Evolutionary conservation across 2,329 filamentous ascomycete genomes (phyloP).

Genomic region (Simplicillium sp.): DNA sequence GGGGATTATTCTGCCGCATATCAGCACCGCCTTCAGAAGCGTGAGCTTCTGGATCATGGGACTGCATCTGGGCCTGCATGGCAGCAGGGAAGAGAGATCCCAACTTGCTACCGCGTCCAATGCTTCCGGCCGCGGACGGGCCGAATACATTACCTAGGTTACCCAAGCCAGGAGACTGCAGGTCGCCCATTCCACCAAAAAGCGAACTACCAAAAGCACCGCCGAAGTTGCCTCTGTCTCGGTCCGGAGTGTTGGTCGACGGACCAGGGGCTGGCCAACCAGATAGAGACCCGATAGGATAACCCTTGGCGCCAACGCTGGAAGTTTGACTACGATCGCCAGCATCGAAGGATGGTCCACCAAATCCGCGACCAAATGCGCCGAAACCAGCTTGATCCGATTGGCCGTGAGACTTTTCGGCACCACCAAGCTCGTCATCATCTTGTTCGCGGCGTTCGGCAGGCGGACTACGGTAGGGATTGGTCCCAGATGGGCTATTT

Average conservation of each 20-base stretch:
- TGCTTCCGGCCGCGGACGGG: slow-evolving; percentile 51
- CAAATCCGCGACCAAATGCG: slow-evolving; percentile 41
- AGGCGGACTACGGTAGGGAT: slow-evolving; percentile 87
- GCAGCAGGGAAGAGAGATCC: slow-evolving; percentile 78
- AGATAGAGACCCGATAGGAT: slow-evolving; percentile 52
- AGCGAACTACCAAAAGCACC: slow-evolving; percentile 68
- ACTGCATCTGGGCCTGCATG: slow-evolving; percentile 87
- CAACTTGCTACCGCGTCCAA: slow-evolving; percentile 71
- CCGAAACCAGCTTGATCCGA: slow-evolving; percentile 42
- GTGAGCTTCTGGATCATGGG: slow-evolving; percentile 55
- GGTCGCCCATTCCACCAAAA: slow-evolving; percentile 67
- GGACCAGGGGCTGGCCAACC: slow-evolving; percentile 51
- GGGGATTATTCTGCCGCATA: slow-evolving; percentile 49
- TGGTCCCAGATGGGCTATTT: slow-evolving; percentile 87
- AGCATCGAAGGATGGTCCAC: slow-evolving; percentile 48
- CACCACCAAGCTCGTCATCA: slow-evolving; percentile 42
- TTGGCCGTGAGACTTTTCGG: slow-evolving; percentile 35
- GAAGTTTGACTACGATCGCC: slow-evolving; percentile 92
- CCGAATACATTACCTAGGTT: slow-evolving; percentile 64
- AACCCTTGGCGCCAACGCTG: slow-evolving; percentile 72
- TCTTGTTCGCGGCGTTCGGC: slow-evolving; percentile 63
- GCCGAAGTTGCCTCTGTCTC: slow-evolving; percentile 46
- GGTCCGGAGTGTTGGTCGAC: slow-evolving; percentile 58
- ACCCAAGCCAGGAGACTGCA: slow-evolving; percentile 65
- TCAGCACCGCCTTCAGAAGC: slow-evolving; percentile 47